phyloP scores from a whole-genome alignment of 352 stramenopile genomes.

The Phytophthora sansomeana region DNA sequence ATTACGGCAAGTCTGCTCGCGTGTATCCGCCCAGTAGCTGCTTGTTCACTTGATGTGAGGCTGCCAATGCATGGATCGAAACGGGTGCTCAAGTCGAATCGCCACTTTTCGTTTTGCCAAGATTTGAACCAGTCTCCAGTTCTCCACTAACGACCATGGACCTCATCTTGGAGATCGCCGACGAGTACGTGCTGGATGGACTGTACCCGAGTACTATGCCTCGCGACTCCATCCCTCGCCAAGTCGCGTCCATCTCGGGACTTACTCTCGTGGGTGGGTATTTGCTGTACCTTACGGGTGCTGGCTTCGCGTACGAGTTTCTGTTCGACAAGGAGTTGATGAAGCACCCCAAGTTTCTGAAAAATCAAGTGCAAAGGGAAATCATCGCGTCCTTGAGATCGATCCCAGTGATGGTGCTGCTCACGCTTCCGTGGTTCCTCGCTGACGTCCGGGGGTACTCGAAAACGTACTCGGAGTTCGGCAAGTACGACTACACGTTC shows the following conservation, averaged over 20 bases:
- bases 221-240: conserved; percentile 53
- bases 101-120: conserved; percentile 15
- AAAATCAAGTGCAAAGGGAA: conserved; percentile 68
- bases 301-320: conserved; percentile 58
- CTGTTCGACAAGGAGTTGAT: conserved; percentile 72
- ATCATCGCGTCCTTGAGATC: conserved; percentile 57
- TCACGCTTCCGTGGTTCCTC: conserved; percentile 73
- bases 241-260: conserved; percentile 54
- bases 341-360: conserved; percentile 71
- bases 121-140: not conserved
- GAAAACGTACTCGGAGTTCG: conserved; percentile 57
- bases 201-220: conserved; percentile 58
- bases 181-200: conserved; percentile 58
- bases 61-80: not conserved
- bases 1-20: not conserved
- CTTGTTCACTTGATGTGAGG: not conserved
- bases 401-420: conserved; percentile 72
- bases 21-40: not conserved
- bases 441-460: conserved; percentile 66
- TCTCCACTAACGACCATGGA: conserved; percentile 51
- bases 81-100: not conserved
- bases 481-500: conserved; percentile 55
- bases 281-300: conserved; percentile 63
- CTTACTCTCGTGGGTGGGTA: conserved; percentile 67
- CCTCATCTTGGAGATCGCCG: conserved; percentile 58